Evolutionary conservation across 2,329 filamentous ascomycete species (phyloP).

Genomic region (Fusarium sp.): DNA sequence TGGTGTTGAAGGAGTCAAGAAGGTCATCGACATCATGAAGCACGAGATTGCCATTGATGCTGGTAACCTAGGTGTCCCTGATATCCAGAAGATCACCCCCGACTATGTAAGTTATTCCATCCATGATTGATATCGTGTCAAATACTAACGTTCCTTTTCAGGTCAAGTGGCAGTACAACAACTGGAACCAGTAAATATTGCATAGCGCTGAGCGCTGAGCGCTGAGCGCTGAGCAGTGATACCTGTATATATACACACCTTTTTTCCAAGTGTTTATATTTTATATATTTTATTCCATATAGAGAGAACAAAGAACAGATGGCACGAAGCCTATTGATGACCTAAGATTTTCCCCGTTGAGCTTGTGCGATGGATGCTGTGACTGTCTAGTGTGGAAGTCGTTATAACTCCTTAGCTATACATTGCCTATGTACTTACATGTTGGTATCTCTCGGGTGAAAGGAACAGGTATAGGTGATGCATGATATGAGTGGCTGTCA

Average conservation of each 20-base stretch:
- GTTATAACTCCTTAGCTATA: neutral
- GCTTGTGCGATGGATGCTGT: neutral
- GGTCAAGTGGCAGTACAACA: conserved; percentile 46
- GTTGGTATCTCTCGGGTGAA: neutral
- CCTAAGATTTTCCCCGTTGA: neutral
- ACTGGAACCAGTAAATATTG: conserved; percentile 41
- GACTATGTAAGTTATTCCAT: conserved; percentile 40
- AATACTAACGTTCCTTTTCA: conserved; percentile 8
- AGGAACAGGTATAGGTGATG: neutral
- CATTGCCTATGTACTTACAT: neutral
- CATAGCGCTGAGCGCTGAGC: conserved; percentile 7
- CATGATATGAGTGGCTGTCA: neutral
- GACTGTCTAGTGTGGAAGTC: neutral
- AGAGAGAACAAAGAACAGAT: conserved; percentile 24
- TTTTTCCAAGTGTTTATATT: conserved; percentile 38
- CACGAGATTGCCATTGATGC: conserved; percentile 61
- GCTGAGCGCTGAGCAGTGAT: conserved; percentile 7
- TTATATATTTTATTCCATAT: conserved; percentile 23
- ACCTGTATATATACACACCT: conserved; percentile 36
- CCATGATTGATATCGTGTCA: neutral
- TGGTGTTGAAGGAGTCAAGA: conserved; percentile 62
- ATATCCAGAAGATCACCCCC: conserved; percentile 53
- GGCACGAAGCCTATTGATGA: neutral
- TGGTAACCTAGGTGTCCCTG: conserved; percentile 57
- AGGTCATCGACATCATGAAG: conserved; percentile 60